These are phyloP conservation scores for Chenopodium quinoa DNA, from an alignment of 148 eudicot genomes.

Conservation along the genomic window DNA sequence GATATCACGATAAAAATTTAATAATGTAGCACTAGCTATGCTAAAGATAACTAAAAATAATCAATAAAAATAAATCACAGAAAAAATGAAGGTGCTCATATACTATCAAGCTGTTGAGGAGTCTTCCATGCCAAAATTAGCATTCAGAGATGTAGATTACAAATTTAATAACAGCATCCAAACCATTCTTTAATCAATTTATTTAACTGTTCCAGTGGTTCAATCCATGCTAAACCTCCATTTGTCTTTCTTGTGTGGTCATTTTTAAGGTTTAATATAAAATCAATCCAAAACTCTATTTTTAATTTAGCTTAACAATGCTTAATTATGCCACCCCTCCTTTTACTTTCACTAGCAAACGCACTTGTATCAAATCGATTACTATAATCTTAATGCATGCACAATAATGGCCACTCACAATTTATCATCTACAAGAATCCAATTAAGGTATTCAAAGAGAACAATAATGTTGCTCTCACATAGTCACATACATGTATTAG, in stretches of 20 bases:
- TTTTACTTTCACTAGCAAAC: constrained; percentile 28
- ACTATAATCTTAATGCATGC: too few species aligned
- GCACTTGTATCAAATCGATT: background rate
- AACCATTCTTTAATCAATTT: background rate
- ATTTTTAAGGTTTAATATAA: constrained; percentile 18
- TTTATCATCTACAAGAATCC: too few species aligned
- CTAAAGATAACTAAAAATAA: background rate
- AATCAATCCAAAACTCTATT: background rate
- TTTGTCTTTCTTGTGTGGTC: constrained; percentile 17
- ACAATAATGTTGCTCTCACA: too few species aligned
- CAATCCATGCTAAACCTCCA: constrained; percentile 33
- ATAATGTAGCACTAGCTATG: too few species aligned
- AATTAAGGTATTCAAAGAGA: too few species aligned
- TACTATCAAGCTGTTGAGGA: constrained; percentile 26
- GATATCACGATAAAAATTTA: too few species aligned
- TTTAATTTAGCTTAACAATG: constrained; percentile 2
- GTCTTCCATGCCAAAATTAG: constrained; percentile 19
- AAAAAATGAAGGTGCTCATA: constrained; percentile 10
- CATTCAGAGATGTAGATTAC: constrained; percentile 6
- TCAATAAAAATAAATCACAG: too few species aligned
- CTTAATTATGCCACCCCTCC: constrained; percentile 14
- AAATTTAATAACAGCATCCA: constrained; percentile 21
- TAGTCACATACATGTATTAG: too few species aligned
- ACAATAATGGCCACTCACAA: too few species aligned
- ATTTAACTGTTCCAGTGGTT: constrained; percentile 3